Conservation (phyloP, 2,329 filamentous ascomycete genomes). For the Microcyclospora tardicrescens region DNA sequence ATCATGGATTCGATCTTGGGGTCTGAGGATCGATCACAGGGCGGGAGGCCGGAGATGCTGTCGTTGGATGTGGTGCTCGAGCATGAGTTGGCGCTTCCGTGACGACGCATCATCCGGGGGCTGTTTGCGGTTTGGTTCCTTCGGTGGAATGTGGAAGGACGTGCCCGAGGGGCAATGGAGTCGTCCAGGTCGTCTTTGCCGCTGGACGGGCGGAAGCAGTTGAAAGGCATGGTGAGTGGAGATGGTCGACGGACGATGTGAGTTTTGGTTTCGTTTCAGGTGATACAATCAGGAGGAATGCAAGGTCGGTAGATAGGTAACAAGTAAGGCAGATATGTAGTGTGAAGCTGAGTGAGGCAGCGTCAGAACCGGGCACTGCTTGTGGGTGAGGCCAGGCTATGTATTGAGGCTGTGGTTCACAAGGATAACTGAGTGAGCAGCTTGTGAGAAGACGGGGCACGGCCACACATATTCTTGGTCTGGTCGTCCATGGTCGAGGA, state of each 20-base stretch:
- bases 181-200: constrained; percentile 7
- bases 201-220: constrained; percentile 15
- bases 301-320: too few relatives aligned
- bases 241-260: too few relatives aligned
- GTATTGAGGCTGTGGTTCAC: too few relatives aligned
- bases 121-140: constrained; percentile 4
- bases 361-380: too few relatives aligned
- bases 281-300: too few relatives aligned
- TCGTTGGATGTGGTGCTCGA: constrained; percentile 18
- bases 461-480: constrained; percentile 16
- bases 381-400: too few relatives aligned
- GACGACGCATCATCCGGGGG: constrained; percentile 10
- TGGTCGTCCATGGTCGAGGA: constrained; percentile 9
- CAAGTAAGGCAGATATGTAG: too few relatives aligned
- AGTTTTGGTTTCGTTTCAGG: too few relatives aligned
- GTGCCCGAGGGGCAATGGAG: constrained; percentile 10
- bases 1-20: constrained; percentile 22
- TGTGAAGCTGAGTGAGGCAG: too few relatives aligned
- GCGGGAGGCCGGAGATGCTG: constrained; percentile 20
- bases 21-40: constrained; percentile 17
- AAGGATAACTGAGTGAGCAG: constrained; percentile 7
- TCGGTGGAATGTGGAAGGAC: background rate
- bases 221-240: constrained; percentile 14
- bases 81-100: constrained; percentile 15
- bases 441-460: constrained; percentile 13